Evolutionary conservation across 2,329 filamentous ascomycete species (phyloP), one percentile per base, ranked within the genome.

Genomic region (Neofusicoccum sp.): DNA sequence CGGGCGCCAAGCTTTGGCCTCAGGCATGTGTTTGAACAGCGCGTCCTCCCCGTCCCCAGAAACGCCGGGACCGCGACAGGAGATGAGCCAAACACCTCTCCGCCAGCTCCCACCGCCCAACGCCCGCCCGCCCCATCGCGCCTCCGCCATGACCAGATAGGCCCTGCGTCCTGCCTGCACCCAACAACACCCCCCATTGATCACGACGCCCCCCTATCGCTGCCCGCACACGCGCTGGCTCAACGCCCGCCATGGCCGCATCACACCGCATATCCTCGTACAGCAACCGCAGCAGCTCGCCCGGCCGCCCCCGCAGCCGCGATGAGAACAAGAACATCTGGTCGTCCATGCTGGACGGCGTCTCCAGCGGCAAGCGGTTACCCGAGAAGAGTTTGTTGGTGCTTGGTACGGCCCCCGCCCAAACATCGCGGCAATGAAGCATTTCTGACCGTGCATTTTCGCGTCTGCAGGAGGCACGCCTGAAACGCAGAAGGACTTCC

Each of bases 361-460:
- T 95, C 69, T 92, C 93, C 70, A 96, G 91, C 78, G 92, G 91
- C 68, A 96, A 95, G 82, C 86, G 90, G 69, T 81, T 97, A 71
- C 92, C 93, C 5, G 92, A 97, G 79, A 97, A 97, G 85, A 96
- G 93, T 75, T 80, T 97, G 66, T 80, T 97, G 45, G 88, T 97
- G 28, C 80, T 97, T 74, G 93, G 92, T 92, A 83, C 67, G 83
- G 39, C 45, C 14, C 70, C 39, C 36, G 28, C 41, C 45, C 58
- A 48, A 41, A 22, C 45, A 37, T 62, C 14, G 16, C 31, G 29
- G 29, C 31, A 29, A 36, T 36, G 41, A 52, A 44, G n/a, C 14
- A 36, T n/a, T 49, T 43, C 41, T 67, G 50, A 68, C 67, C 22
- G 16, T 56, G 48, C 36, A 31, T 58, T 56, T 58, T 36, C 37